Conservation (phyloP, 139 green algal species). For the Chlamydomonas sphaeroides region DNA sequence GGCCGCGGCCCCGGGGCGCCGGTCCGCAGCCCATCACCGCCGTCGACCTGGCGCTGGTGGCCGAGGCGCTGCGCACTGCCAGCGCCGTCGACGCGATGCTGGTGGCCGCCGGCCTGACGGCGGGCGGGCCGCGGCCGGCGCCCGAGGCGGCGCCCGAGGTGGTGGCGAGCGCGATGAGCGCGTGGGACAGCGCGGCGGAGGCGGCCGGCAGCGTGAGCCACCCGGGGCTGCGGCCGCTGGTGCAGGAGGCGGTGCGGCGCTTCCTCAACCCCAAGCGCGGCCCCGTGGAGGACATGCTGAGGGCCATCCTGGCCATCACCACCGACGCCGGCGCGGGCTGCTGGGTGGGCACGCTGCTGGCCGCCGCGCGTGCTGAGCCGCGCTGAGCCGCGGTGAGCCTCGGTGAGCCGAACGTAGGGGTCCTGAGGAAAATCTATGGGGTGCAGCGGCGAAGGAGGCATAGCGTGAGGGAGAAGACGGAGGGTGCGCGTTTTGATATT, state of each 20-base stretch:
- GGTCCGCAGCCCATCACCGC: not conserved
- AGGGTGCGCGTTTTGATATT: too few species aligned
- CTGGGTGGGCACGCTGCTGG: too few species aligned
- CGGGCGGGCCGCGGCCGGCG: too few species aligned
- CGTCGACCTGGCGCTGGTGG: not conserved
- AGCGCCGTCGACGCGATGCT: not conserved
- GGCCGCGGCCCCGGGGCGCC: too few species aligned
- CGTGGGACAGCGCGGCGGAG: constrained; percentile 1
- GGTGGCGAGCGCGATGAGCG: not conserved
- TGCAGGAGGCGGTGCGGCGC: constrained; percentile 13
- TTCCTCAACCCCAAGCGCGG: constrained; percentile 9
- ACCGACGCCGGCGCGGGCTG: too few species aligned
- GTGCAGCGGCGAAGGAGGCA: too few species aligned
- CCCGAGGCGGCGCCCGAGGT: not conserved
- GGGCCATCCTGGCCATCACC: not conserved
- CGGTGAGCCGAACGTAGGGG: too few species aligned
- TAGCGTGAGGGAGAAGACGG: too few species aligned
- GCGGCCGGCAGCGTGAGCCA: not conserved
- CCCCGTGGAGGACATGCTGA: not conserved
- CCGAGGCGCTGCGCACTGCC: not conserved
- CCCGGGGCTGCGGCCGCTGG: not conserved
- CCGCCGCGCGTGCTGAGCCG: too few species aligned
- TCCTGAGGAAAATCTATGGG: too few species aligned
- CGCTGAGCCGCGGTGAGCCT: too few species aligned
- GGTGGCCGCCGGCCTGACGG: not conserved